Evolutionary conservation across 2,329 filamentous ascomycete species (phyloP).

Genomic region (Pseudogymnoascus sp.): DNA sequence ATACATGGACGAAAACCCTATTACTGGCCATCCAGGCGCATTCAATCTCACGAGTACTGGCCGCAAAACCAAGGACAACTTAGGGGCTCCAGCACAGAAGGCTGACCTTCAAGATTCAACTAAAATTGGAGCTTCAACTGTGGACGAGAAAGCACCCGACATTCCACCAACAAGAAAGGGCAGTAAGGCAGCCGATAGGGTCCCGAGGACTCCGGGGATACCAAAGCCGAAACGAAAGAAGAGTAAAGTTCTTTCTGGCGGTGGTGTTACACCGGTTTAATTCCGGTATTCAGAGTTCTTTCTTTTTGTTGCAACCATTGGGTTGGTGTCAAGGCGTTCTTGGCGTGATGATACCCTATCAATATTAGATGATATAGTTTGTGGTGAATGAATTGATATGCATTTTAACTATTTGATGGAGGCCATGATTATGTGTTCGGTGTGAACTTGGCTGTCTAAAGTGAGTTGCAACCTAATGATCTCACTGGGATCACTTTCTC

Average conservation of each 20-base stretch:
- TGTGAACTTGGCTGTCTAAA: not conserved
- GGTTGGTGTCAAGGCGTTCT: not conserved
- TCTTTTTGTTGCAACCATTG: not conserved
- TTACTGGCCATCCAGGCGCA: slow-evolving; percentile 55
- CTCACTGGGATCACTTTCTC: not conserved
- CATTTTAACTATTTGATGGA: not conserved
- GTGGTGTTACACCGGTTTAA: slow-evolving; percentile 18
- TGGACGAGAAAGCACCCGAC: slow-evolving; percentile 21
- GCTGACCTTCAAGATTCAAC: slow-evolving; percentile 15
- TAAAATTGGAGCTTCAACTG: slow-evolving; percentile 14
- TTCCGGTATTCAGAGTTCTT: not conserved
- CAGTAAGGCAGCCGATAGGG: slow-evolving; percentile 23
- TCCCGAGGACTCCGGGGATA: slow-evolving; percentile 26
- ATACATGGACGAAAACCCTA: slow-evolving; percentile 60
- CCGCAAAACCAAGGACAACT: slow-evolving; percentile 29
- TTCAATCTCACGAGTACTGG: slow-evolving; percentile 57
- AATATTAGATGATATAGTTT: not conserved
- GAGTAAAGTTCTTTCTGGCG: slow-evolving; percentile 24
- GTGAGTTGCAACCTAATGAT: not conserved
- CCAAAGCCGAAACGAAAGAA: slow-evolving; percentile 32
- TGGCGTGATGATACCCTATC: slow-evolving; percentile 1
- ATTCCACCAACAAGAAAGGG: slow-evolving; percentile 22
- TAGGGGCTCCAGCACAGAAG: slow-evolving; percentile 17
- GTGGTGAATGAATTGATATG: not conserved
- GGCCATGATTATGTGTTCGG: not conserved